Percentiles rank a stretch among this genome's conserved stretches.
These are phyloP conservation scores for Fusarium marasasianum DNA, from an alignment of 2,329 filamentous ascomycete species.

Conservation along the genomic window DNA sequence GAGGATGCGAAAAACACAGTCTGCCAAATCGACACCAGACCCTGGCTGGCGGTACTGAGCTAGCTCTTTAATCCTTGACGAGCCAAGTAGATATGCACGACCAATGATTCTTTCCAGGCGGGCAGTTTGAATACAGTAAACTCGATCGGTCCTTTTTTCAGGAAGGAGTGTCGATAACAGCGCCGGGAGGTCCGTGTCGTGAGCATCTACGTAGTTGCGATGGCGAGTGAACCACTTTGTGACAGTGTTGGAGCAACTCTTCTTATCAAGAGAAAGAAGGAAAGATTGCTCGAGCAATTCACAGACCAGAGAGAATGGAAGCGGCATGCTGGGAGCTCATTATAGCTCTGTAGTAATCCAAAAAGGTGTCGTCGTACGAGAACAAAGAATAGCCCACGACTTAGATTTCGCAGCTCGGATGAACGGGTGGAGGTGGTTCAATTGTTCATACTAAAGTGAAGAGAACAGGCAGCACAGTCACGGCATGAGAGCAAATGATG, in stretches of 20 bases:
- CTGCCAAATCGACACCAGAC: conserved; percentile 71
- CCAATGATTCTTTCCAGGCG: conserved; percentile 74
- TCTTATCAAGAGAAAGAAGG: conserved; percentile 47
- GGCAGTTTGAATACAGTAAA: conserved; percentile 74
- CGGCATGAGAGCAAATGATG: not conserved
- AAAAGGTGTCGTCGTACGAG: not conserved
- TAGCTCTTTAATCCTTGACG: conserved; percentile 69
- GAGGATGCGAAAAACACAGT: conserved; percentile 74
- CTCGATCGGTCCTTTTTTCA: conserved; percentile 78
- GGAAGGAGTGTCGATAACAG: conserved; percentile 81
- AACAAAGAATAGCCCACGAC: not conserved
- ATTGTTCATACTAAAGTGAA: not conserved
- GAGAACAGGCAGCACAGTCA: conserved; percentile 21
- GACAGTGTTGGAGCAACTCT: conserved; percentile 53
- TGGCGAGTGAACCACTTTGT: conserved; percentile 76
- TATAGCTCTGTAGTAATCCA: not conserved
- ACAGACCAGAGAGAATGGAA: conserved; percentile 77
- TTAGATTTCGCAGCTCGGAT: not conserved
- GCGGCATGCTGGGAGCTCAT: conserved; percentile 60
- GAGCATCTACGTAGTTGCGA: conserved; percentile 63
- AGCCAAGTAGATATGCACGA: conserved; percentile 71
- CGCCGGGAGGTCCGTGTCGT: conserved; percentile 67
- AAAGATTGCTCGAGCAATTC: conserved; percentile 77
- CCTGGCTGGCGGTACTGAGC: conserved; percentile 68
- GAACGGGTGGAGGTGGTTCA: not conserved